Conservation (phyloP, 345 rosid species). For the Eucalyptus cladocalyx region DNA sequence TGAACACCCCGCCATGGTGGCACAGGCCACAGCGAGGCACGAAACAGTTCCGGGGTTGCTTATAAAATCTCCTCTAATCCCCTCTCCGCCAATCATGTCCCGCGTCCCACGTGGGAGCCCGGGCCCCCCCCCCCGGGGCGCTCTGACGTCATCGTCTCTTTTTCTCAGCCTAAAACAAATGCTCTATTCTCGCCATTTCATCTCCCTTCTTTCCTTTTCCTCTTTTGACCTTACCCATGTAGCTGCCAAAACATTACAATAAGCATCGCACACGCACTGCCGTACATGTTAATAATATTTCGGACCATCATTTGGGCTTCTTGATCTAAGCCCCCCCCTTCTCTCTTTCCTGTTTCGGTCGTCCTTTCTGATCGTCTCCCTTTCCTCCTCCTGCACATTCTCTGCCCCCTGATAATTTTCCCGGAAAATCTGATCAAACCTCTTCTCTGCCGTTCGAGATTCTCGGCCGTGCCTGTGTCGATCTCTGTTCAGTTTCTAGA, state of each 20-base stretch:
- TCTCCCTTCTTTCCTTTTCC: background rate
- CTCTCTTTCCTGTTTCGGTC: background rate
- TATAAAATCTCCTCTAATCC: conserved; percentile 44
- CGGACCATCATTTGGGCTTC: background rate
- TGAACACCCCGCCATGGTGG: background rate
- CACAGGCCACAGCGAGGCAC: background rate
- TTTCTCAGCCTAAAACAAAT: background rate
- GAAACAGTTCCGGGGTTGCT: background rate
- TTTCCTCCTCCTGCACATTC: background rate
- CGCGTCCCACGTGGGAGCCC: conserved; percentile 42
- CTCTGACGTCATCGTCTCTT: background rate
- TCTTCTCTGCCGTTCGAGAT: background rate
- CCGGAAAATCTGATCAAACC: background rate
- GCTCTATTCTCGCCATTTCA: background rate
- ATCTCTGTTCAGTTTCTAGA: background rate
- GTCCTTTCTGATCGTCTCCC: background rate
- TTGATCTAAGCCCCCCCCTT: background rate
- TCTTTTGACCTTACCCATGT: background rate
- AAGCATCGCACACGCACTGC: background rate
- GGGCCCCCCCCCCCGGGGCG: conserved; percentile 13
- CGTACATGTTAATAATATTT: background rate
- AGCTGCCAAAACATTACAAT: background rate
- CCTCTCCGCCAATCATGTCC: conserved; percentile 51
- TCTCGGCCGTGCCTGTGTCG: background rate
- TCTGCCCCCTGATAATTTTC: background rate